Evolutionary conservation across 495 filamentous ascomycete species (phyloP), one percentile per base, ranked within the genome.

Genomic region (Podospora pseudocomata): DNA sequence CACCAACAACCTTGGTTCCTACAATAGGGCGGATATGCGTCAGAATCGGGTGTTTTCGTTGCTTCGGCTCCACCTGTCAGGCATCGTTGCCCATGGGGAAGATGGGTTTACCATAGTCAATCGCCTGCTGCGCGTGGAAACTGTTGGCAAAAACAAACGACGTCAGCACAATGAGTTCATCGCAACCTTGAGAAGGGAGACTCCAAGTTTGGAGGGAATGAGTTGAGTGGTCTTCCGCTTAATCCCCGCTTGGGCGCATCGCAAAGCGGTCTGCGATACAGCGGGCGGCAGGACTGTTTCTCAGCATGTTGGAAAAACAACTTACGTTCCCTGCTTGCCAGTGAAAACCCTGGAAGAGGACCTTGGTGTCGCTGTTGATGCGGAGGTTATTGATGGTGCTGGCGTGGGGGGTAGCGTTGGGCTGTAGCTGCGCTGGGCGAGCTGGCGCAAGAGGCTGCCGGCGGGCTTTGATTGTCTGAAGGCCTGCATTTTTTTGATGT

Each of bases 331-430:
- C 85, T 99, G 95, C 84, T 91, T 96, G 76, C 95, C 95, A 15
- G 95, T 99, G 80, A 99, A n/a, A 98, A 65, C 95, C 95, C 83
- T 99, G 95, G 85, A 87, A 99, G 73, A 99, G 84, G 65, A 99
- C 93, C 82, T 92, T 93, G 66, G 95, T 99, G 64, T 97, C 88
- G 76, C 81, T 80, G 79, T 91, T 97, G 81, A 99, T 93, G 79
- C 92, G 90, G 71, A 99, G 87, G 85, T 97, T 97, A 72, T 90
- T 84, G 79, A 91, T 88, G 57, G 96, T 98, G 70, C 87, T 80
- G 67, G 91, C 86, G 78, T 99, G 98, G 65, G 85, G 84, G 63
- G 87, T 85, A 61, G 83, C 84, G 66, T 86, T 81, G 49, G 89
- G 76, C 90, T 85, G 81, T 94, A 94, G 68, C 80, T 80, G 71